Conservation (phyloP, 192 early-diverging fungal species). For the Coemansia sp. region DNA sequence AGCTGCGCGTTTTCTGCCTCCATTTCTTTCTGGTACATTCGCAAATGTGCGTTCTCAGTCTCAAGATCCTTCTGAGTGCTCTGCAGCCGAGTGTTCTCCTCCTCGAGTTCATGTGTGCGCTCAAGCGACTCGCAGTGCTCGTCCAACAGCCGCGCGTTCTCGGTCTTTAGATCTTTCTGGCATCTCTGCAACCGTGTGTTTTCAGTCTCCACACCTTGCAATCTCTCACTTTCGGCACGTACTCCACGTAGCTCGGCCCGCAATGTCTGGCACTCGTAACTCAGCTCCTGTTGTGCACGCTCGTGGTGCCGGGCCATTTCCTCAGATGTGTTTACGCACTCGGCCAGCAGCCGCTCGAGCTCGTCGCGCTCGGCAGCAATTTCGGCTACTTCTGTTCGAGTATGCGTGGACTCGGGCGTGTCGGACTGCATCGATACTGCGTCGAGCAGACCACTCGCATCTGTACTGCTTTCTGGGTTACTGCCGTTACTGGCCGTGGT, state of each 20-base stretch:
- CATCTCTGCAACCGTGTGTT: too few relatives aligned
- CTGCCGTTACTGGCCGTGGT: conserved; percentile 19
- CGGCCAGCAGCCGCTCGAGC: conserved; percentile 30
- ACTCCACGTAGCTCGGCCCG: conserved; percentile 20
- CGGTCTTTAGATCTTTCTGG: too few relatives aligned
- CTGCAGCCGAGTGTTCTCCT: conserved; percentile 32
- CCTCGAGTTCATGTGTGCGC: conserved; percentile 8
- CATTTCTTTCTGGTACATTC: too few relatives aligned
- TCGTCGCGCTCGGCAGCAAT: conserved; percentile 15
- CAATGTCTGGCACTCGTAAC: conserved; percentile 30
- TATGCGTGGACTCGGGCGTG: conserved; percentile 12
- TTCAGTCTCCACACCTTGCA: not conserved
- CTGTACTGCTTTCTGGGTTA: conserved; percentile 1
- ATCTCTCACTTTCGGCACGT: not conserved
- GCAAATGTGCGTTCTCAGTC: too few relatives aligned
- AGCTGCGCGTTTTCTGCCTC: too few relatives aligned
- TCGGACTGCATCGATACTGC: conserved; percentile 32
- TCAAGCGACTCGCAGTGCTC: conserved; percentile 24
- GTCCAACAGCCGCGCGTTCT: not conserved
- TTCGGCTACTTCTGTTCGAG: not conserved
- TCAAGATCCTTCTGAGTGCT: too few relatives aligned
- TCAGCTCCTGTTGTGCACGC: conserved; percentile 22
- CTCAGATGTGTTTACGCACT: conserved; percentile 29
- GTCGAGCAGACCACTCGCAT: conserved; percentile 12
- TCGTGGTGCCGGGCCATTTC: conserved; percentile 34